Percentiles rank a stretch among this genome's conserved stretches.
These are phyloP conservation scores for carrot (Daucus carota) DNA, from an alignment of 129 eudicot species.

Conservation along the genomic window DNA sequence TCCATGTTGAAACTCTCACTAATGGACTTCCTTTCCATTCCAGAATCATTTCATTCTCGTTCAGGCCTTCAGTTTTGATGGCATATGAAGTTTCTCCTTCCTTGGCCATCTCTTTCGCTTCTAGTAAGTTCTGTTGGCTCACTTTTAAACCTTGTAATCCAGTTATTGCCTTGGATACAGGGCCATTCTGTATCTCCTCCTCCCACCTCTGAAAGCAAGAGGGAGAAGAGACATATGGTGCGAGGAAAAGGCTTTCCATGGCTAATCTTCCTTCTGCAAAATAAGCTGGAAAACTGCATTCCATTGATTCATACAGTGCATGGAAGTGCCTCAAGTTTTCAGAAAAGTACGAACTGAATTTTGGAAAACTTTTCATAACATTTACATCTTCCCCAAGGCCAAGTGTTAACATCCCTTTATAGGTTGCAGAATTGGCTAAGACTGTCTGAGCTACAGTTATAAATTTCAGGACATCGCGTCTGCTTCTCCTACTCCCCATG, in stretches of 20 bases:
- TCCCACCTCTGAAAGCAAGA: constrained; percentile 50
- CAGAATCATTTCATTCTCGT: constrained; percentile 51
- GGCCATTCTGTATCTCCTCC: constrained; percentile 16
- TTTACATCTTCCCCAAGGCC: constrained; percentile 52
- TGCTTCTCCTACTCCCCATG: constrained; percentile 37
- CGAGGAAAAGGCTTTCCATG: constrained; percentile 50
- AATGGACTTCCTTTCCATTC: constrained; percentile 54
- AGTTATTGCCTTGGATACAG: background rate
- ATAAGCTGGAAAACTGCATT: constrained; percentile 28
- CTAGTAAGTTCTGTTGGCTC: constrained; percentile 37
- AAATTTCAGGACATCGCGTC: constrained; percentile 30
- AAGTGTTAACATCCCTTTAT: constrained; percentile 41
- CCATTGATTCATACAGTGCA: constrained; percentile 52
- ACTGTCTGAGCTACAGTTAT: constrained; percentile 28
- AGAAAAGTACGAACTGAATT: constrained; percentile 29
- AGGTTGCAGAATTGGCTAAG: constrained; percentile 3
- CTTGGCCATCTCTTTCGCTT: constrained; percentile 51
- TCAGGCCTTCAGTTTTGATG: constrained; percentile 36
- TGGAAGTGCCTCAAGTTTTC: constrained; percentile 29
- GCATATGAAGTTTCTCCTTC: constrained; percentile 29
- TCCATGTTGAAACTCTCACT: constrained; percentile 55
- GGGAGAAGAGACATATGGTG: constrained; percentile 34
- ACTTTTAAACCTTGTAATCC: constrained; percentile 33
- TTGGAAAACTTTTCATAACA: background rate
- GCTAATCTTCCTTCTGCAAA: constrained; percentile 60